Percentiles rank a stretch among this genome's conserved stretches.
phyloP scores from a whole-genome alignment of 371 early-diverging fungal genomes.

The Lichtheimia ornata region DNA sequence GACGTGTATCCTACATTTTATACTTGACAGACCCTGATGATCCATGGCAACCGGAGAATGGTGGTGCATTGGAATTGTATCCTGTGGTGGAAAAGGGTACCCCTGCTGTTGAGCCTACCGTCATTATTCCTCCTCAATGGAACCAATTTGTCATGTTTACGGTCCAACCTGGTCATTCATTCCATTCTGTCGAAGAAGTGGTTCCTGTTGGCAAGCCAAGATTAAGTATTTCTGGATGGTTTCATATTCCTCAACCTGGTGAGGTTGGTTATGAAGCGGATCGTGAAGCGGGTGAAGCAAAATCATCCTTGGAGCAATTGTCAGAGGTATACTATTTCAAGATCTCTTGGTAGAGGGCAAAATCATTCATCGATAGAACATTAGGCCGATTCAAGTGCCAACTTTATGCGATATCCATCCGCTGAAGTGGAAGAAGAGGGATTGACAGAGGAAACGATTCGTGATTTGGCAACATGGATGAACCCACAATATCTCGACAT shows the following conservation, averaged over 20 bases:
- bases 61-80: conserved; percentile 78
- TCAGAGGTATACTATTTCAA: conserved; percentile 8
- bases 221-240: conserved; percentile 78
- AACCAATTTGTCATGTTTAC: conserved; percentile 79
- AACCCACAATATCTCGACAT: conserved; percentile 66
- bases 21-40: conserved; percentile 74
- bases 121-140: conserved; percentile 66
- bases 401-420: conserved; percentile 27
- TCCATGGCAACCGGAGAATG: conserved; percentile 58
- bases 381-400: conserved; percentile 33
- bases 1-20: conserved; percentile 74
- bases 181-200: conserved; percentile 81
- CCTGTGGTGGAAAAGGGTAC: conserved; percentile 63
- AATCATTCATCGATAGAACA: conserved; percentile 7
- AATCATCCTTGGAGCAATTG: conserved; percentile 58
- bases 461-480: conserved; percentile 50
- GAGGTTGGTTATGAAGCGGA: conserved; percentile 51
- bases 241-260: conserved; percentile 67
- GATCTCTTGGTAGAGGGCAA: background rate
- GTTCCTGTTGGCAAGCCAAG: conserved; percentile 59
- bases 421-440: conserved; percentile 27
- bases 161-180: conserved; percentile 76
- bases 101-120: conserved; percentile 62
- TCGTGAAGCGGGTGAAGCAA: conserved; percentile 22
- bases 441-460: conserved; percentile 46